Evolutionary conservation across 208 protist species (phyloP).

Genomic region (Trypanosoma melophagium): DNA sequence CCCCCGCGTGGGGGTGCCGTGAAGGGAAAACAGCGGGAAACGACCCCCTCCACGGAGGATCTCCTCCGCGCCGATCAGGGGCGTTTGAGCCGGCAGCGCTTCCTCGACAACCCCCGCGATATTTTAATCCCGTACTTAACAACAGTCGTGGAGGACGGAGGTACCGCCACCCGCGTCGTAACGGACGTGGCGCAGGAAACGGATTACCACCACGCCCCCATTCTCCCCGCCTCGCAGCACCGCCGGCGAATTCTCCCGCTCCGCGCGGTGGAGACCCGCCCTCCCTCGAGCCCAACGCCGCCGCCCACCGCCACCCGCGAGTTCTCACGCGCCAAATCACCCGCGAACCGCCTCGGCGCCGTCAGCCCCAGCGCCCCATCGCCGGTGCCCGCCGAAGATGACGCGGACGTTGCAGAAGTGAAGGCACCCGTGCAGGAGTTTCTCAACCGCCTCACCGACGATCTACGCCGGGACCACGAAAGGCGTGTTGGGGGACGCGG

Average conservation of each 20-base stretch:
- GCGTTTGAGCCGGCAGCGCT: conserved; percentile 48
- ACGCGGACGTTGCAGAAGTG: conserved; percentile 16
- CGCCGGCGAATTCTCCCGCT: conserved; percentile 39
- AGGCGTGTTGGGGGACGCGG: conserved; percentile 6
- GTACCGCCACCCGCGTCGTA: conserved; percentile 17
- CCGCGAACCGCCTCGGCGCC: no score
- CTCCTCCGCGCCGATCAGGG: conserved; percentile 36
- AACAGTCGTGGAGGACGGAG: conserved; percentile 17
- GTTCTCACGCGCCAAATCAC: neutral
- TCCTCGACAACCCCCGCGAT: conserved; percentile 62
- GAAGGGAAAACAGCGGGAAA: conserved; percentile 22
- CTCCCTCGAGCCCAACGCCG: neutral
- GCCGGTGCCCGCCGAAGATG: conserved; percentile 5
- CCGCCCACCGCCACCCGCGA: neutral
- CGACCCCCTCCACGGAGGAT: conserved; percentile 40
- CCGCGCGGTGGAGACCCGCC: conserved; percentile 15
- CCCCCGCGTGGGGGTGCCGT: neutral
- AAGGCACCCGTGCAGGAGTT: conserved; percentile 8
- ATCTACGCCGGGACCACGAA: conserved; percentile 11
- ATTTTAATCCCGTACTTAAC: conserved; percentile 42
- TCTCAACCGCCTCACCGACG: neutral
- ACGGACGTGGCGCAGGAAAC: conserved; percentile 40
- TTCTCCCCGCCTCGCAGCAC: conserved; percentile 41
- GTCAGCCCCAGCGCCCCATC: neutral
- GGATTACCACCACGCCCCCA: conserved; percentile 45